These are phyloP conservation scores for Colletotrichum phormii DNA, from an alignment of 2,329 filamentous ascomycete species.

Conservation along the genomic window DNA sequence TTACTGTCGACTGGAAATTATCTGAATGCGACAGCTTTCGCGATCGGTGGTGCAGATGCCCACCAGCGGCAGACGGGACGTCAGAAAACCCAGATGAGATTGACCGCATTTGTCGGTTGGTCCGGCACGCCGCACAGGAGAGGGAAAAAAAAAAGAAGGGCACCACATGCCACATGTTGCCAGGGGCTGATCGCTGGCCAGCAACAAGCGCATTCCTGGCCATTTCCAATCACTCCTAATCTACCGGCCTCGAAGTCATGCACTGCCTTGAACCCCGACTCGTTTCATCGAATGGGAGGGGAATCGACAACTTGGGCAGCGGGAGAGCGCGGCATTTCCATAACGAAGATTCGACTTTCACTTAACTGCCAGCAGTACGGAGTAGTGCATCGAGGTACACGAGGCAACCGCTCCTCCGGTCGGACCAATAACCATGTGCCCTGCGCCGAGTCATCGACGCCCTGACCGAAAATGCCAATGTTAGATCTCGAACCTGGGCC, in stretches of 20 bases:
- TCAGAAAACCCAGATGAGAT: slow-evolving; percentile 32
- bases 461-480: slow-evolving; percentile 5
- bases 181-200: slow-evolving; percentile 23
- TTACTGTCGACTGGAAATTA: background rate
- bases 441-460: slow-evolving; percentile 19
- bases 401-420: background rate
- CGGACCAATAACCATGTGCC: slow-evolving; percentile 3
- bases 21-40: background rate
- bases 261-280: slow-evolving; percentile 7
- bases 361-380: background rate
- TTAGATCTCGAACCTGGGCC: background rate
- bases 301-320: background rate
- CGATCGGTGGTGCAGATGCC: background rate
- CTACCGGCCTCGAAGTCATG: slow-evolving; percentile 25
- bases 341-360: background rate
- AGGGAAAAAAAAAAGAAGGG: background rate
- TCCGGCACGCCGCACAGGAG: slow-evolving; percentile 33
- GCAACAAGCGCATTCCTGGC: slow-evolving; percentile 26
- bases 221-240: slow-evolving; percentile 18
- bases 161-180: slow-evolving; percentile 25
- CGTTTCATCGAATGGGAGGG: slow-evolving; percentile 13
- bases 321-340: background rate
- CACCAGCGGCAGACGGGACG: slow-evolving; percentile 4
- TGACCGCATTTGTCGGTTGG: slow-evolving; percentile 35
- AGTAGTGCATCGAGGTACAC: background rate